Base-by-base conservation (phyloP, 2,329 filamentous ascomycete species). In the Fusarium torulosum region DNA sequence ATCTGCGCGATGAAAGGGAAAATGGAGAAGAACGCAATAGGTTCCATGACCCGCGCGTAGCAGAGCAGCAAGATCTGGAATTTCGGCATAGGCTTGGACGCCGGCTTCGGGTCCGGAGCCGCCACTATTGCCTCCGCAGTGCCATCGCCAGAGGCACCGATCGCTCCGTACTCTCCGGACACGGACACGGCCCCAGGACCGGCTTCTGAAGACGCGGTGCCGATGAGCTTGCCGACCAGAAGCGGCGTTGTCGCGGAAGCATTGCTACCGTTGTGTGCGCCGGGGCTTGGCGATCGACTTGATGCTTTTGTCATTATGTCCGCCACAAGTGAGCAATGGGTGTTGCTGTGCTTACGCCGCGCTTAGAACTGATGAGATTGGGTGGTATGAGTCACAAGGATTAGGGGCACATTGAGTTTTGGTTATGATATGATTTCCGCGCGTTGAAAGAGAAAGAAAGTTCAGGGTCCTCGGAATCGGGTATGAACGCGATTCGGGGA, bases 1-100 rank as follows among this genome's bases (percentile, higher is more conserved):
- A 95, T 95, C 74, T 90, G 82, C 72, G 89, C 92, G 77, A 96
- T 86, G 78, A 91, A 95, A 1, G 92, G 91, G 72, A 95, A 91
- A 75, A 95, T 93, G 75, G 85, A 88, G 81, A 94, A 95, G 80
- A 93, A 95, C n/a, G 91, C 90, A 40, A 94, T 85, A 1, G 92
- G 91, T 73, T 95, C 92, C 43, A 92, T 82, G 25, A 92, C 75
- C 7, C 91, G 87, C 3, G 89, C 88, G 75, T 89, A 91, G 81
- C 92, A 95, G 14, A 96, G 86, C 13, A 91, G 77, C 31, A 90
- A 76, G 52, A 96, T 88, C 75, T 95, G 92, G n/a, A 75, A 53
- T 63, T 80, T 82, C n/a, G 88, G 78, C 3, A 74, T 47, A 3
- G 70, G 62, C 50, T 69, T 72, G 17, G 33, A 20, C 29, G 31